These are phyloP conservation scores for Geotrichum histeridarum DNA, from an alignment of 1,139 yeast species.

Conservation along the genomic window DNA sequence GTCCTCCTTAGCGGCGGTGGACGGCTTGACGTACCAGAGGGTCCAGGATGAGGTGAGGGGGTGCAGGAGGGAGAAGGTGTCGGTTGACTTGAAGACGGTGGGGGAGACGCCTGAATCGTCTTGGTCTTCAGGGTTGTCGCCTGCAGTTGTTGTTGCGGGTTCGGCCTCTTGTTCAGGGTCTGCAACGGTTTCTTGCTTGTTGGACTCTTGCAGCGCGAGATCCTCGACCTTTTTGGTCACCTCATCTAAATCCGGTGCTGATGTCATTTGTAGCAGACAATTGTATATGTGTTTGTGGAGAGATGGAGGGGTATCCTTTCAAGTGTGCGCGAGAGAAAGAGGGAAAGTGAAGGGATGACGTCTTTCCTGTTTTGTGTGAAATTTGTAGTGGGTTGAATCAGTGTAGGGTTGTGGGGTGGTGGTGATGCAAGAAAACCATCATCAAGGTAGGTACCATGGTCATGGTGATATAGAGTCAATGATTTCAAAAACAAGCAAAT, in stretches of 20 bases:
- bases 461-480: too few relatives aligned
- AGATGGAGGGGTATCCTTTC: neutral
- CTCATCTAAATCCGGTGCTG: neutral
- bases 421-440: neutral
- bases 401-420: neutral
- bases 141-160: conserved; percentile 27
- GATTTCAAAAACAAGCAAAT: too few relatives aligned
- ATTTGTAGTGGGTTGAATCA: neutral
- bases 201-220: conserved; percentile 21
- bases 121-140: conserved; percentile 28
- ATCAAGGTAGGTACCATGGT: too few relatives aligned
- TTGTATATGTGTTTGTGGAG: neutral
- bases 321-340: neutral
- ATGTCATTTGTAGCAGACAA: neutral
- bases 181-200: neutral
- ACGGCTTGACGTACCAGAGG: conserved; percentile 95
- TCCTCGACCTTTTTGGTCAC: conserved; percentile 24
- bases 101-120: conserved; percentile 23
- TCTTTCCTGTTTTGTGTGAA: neutral
- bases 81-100: conserved; percentile 63
- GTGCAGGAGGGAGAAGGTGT: conserved; percentile 76
- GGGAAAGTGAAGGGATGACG: neutral
- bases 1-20: conserved; percentile 69
- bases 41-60: conserved; percentile 94
- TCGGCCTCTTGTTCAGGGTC: conserved; percentile 7